These are phyloP conservation scores for Candida coleopterorum DNA, from an alignment of 805 yeast genomes.

Conservation along the genomic window DNA sequence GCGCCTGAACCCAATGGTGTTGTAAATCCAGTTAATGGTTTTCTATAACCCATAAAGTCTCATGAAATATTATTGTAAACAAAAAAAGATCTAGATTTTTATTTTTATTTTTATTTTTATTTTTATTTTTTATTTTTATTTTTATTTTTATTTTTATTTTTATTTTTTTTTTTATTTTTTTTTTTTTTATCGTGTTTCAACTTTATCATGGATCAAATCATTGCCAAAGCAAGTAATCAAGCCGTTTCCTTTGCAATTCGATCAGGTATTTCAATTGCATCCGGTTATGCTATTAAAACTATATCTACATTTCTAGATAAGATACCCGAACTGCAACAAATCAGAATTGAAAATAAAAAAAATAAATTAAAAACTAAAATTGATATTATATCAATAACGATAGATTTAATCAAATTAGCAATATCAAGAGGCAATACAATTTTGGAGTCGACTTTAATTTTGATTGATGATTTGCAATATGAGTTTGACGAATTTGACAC, in stretches of 20 bases:
- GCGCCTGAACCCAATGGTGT: slow-evolving; percentile 65
- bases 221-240: slow-evolving; percentile 62
- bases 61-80: too few species aligned
- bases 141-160: too few species aligned
- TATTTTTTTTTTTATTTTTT: background rate
- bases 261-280: slow-evolving; percentile 71
- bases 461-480: slow-evolving; percentile 50
- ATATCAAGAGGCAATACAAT: slow-evolving; percentile 60
- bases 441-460: slow-evolving; percentile 47
- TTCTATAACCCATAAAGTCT: slow-evolving; percentile 21
- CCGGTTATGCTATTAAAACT: slow-evolving; percentile 66
- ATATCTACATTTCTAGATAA: slow-evolving; percentile 51
- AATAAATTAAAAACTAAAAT: slow-evolving; percentile 52
- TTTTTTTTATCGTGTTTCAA: background rate
- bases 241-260: slow-evolving; percentile 77
- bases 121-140: too few species aligned
- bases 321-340: slow-evolving; percentile 51
- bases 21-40: slow-evolving; percentile 35
- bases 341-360: slow-evolving; percentile 36
- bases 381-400: slow-evolving; percentile 57
- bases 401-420: slow-evolving; percentile 59
- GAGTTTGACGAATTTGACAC: slow-evolving; percentile 58
- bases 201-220: slow-evolving; percentile 36
- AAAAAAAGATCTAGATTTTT: too few species aligned
- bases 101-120: too few species aligned